phyloP scores from a whole-genome alignment of 805 yeast species.

The Ascoidea rubescens region DNA sequence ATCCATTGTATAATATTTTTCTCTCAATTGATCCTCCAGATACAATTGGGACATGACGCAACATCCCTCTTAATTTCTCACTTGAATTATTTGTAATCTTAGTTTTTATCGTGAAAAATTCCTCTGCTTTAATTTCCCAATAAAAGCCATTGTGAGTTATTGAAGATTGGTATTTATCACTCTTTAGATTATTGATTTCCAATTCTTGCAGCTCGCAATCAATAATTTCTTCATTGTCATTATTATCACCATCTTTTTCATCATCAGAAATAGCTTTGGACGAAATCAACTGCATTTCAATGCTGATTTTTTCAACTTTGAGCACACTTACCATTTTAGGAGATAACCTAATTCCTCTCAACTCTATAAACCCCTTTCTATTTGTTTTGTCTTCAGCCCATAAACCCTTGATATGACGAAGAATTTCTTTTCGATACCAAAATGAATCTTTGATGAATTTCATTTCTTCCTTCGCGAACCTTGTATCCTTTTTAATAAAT shows the following conservation, averaged over 20 bases:
- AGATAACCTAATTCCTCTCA: slow-evolving; percentile 51
- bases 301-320: slow-evolving; percentile 31
- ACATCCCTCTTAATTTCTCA: slow-evolving; percentile 32
- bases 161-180: neutral
- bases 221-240: neutral
- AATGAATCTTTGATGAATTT: slow-evolving; percentile 45
- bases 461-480: slow-evolving; percentile 41
- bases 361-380: slow-evolving; percentile 45
- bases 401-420: slow-evolving; percentile 42
- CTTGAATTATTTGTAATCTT: slow-evolving; percentile 34
- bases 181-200: slow-evolving; percentile 1
- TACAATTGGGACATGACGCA: slow-evolving; percentile 41
- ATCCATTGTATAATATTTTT: slow-evolving; percentile 59
- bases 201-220: no score
- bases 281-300: slow-evolving; percentile 21
- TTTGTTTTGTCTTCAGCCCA: slow-evolving; percentile 40
- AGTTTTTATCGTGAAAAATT: slow-evolving; percentile 36
- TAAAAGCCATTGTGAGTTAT: slow-evolving; percentile 17
- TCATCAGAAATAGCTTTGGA: slow-evolving; percentile 7
- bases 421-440: slow-evolving; percentile 66
- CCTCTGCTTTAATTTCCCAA: slow-evolving; percentile 26
- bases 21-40: slow-evolving; percentile 30
- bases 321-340: slow-evolving; percentile 44
- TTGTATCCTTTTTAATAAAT: slow-evolving; percentile 36
- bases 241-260: slow-evolving; percentile 5